Percentiles rank a stretch among this genome's conserved stretches.
Conservation (phyloP, 768 basidiomycete genomes). For the Mycena floridula region DNA sequence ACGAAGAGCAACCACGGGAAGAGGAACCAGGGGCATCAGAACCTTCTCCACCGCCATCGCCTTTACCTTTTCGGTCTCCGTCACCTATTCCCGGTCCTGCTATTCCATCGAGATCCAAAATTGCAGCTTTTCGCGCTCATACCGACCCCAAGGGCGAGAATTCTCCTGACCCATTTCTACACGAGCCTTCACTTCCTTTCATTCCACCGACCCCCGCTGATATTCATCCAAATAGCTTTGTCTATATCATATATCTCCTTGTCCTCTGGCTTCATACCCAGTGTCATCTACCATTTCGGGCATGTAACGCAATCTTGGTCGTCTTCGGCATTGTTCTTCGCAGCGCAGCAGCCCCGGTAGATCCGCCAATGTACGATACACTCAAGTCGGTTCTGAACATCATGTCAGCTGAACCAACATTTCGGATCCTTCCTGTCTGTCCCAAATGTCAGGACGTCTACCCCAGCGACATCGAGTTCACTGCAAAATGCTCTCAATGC, state of each 20-base stretch:
- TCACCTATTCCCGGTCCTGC: no score
- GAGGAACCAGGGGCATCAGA: neutral
- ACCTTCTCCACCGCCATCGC: no score
- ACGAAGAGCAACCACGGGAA: neutral
- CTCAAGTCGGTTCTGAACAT: constrained; percentile 12
- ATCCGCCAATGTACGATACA: constrained; percentile 11
- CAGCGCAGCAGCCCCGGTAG: constrained; percentile 2
- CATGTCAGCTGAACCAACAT: constrained; percentile 11
- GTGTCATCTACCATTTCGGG: constrained; percentile 19
- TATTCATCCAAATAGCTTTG: constrained; percentile 12
- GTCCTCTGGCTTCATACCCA: constrained; percentile 21
- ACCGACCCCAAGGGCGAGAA: neutral
- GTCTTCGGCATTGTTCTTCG: constrained; percentile 11
- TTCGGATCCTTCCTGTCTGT: constrained; percentile 16
- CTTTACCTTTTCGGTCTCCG: no score
- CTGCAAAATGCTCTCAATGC: constrained; percentile 2
- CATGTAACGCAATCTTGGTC: constrained; percentile 16
- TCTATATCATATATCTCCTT: constrained; percentile 15
- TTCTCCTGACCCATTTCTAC: neutral
- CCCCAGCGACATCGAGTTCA: constrained; percentile 1
- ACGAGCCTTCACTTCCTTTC: neutral
- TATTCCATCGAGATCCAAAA: neutral
- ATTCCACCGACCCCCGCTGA: neutral
- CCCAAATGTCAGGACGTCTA: constrained; percentile 15
- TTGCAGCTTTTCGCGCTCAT: neutral